phyloP scores from a whole-genome alignment of 2,329 filamentous ascomycete species.

The Cyphellophora europaea region DNA sequence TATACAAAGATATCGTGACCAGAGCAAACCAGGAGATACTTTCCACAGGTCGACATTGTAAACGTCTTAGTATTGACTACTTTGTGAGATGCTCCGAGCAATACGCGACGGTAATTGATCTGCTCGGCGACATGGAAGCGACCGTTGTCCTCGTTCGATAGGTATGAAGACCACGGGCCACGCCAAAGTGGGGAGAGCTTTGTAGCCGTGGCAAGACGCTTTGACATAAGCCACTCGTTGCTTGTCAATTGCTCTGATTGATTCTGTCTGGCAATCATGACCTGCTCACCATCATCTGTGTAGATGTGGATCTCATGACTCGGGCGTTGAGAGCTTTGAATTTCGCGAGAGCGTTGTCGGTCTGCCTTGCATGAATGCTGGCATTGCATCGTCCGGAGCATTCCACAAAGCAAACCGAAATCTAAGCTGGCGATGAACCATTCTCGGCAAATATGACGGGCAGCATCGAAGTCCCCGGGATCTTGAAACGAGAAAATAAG shows the following conservation, averaged over 20 bases:
- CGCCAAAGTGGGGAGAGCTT: conserved; percentile 33
- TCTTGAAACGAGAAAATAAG: conserved; percentile 36
- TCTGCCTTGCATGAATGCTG: conserved; percentile 23
- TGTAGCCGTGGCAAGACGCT: conserved; percentile 40
- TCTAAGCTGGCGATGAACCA: conserved; percentile 54
- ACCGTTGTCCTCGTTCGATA: conserved; percentile 8
- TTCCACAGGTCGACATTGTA: conserved; percentile 48
- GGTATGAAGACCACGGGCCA: conserved; percentile 25
- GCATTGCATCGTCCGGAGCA: conserved; percentile 45
- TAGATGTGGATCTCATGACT: conserved; percentile 1
- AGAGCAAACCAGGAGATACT: conserved; percentile 47
- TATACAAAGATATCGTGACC: conserved; percentile 51
- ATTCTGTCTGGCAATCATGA: no score
- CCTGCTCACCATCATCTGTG: conserved; percentile 13
- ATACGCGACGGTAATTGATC: conserved; percentile 17
- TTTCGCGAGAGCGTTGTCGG: no score
- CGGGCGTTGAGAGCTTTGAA: no score
- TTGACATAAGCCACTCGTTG: conserved; percentile 34
- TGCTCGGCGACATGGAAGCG: conserved; percentile 8
- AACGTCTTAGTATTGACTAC: conserved; percentile 29
- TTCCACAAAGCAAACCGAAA: conserved; percentile 37
- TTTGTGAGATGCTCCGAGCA: conserved; percentile 13
- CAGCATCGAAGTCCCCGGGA: conserved; percentile 49
- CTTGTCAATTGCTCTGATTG: no score
- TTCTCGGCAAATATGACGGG: conserved; percentile 48